A percentile compares a stretch with the other conserved stretches of the same genome.
phyloP scores from a whole-genome alignment of 2,329 filamentous ascomycete genomes.

The Fusarium xylarioides region DNA sequence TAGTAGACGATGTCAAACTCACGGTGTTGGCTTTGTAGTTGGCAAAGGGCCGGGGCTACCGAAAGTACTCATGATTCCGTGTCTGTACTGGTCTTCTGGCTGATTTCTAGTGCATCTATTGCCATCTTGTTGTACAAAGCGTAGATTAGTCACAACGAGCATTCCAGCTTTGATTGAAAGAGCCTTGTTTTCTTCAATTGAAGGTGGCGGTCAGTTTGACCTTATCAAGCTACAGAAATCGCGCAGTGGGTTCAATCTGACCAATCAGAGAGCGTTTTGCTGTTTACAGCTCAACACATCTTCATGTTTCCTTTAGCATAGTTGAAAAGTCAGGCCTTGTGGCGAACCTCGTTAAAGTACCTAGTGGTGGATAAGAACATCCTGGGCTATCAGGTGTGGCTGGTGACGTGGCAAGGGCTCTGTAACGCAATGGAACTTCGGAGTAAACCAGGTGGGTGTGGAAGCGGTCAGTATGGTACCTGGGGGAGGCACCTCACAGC shows the following conservation, averaged over 20 bases:
- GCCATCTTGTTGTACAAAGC: no score
- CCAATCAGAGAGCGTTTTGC: no score
- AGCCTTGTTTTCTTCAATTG: no score
- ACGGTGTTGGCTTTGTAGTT: conserved; percentile 75
- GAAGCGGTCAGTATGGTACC: background rate
- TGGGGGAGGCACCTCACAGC: background rate
- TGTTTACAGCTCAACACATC: no score
- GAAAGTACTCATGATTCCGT: conserved; percentile 66
- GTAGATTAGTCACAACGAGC: no score
- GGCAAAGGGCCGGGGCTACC: conserved; percentile 74
- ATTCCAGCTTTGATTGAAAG: no score
- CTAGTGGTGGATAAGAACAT: conserved; percentile 29
- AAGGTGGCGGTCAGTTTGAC: no score
- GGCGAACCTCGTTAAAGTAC: conserved; percentile 34
- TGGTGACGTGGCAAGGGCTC: conserved; percentile 34
- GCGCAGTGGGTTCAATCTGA: no score
- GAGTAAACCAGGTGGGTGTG: conserved; percentile 1
- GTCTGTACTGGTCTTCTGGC: conserved; percentile 13
- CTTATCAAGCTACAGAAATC: no score
- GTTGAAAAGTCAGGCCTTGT: conserved; percentile 33
- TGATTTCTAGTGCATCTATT: conserved; percentile 10
- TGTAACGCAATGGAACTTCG: background rate
- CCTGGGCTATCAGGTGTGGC: conserved; percentile 29
- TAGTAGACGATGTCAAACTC: conserved; percentile 47
- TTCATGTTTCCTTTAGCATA: conserved; percentile 5